phyloP scores from a whole-genome alignment of 2,329 filamentous ascomycete genomes.

The Fusarium sp. region DNA sequence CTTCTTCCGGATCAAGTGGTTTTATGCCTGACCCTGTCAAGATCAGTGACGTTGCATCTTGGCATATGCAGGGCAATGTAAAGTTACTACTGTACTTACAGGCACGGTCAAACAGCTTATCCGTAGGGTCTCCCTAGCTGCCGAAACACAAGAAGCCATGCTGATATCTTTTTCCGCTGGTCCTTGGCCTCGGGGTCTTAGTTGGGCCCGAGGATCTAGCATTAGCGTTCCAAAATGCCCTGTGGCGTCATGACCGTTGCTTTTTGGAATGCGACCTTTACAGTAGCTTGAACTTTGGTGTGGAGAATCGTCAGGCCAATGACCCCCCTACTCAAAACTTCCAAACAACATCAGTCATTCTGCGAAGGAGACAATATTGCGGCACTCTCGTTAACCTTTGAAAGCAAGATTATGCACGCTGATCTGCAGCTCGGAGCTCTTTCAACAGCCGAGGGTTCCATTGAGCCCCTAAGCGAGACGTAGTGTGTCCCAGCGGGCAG shows the following conservation, averaged over 20 bases:
- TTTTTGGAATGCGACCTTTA: background rate
- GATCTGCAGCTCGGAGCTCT: background rate
- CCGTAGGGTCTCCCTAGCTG: too few species aligned
- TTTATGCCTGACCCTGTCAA: background rate
- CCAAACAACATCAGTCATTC: background rate
- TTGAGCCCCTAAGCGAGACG: constrained; percentile 1
- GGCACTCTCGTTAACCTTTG: rapidly evolving
- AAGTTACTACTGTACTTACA: background rate
- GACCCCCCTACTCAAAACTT: background rate
- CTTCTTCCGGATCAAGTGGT: background rate
- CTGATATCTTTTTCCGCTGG: background rate
- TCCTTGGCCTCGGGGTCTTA: background rate
- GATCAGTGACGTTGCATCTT: background rate
- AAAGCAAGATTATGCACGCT: background rate
- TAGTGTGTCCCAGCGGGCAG: background rate
- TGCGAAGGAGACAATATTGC: background rate
- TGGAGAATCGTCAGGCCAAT: background rate
- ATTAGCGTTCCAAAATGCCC: background rate
- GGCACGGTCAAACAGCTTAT: background rate
- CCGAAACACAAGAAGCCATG: background rate
- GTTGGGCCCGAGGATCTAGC: background rate
- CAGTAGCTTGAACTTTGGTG: background rate
- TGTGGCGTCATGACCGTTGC: background rate
- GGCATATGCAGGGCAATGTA: background rate
- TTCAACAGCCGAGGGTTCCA: background rate